Evolutionary conservation across 371 early-diverging fungal species (phyloP).

Genomic region (Cokeromyces recurvatus): DNA sequence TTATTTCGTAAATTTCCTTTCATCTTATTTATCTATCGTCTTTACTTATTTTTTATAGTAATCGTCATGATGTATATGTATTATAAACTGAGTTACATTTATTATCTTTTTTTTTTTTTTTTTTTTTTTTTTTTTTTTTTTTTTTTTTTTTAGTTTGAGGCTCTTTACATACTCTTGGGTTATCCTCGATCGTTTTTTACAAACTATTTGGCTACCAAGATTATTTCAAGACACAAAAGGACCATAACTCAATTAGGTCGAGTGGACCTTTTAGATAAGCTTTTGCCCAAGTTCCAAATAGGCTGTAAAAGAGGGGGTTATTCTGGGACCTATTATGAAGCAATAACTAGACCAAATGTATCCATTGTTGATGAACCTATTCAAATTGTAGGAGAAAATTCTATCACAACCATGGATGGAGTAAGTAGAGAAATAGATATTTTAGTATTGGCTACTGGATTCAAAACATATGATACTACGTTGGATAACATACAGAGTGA

Average conservation of each 20-base stretch:
- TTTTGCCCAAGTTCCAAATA: conserved; percentile 46
- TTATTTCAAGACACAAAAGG: too few species aligned
- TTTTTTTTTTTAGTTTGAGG: conserved; percentile 7
- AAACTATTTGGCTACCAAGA: background rate
- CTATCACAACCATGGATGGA: conserved; percentile 36
- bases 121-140: too few species aligned
- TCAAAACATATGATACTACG: too few species aligned
- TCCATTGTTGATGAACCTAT: conserved; percentile 40
- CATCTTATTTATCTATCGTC: conserved; percentile 22
- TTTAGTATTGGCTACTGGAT: conserved; percentile 62
- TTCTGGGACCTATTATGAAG: conserved; percentile 44
- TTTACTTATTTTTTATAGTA: conserved; percentile 4
- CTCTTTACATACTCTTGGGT: background rate
- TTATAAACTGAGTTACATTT: background rate
- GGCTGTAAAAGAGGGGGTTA: conserved; percentile 58
- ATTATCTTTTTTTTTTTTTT: background rate
- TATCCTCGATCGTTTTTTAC: background rate
- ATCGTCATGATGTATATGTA: too few species aligned
- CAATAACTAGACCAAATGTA: conserved; percentile 42
- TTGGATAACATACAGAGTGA: too few species aligned
- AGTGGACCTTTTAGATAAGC: conserved; percentile 28
- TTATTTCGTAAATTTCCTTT: conserved; percentile 40
- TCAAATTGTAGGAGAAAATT: conserved; percentile 29
- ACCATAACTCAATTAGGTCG: too few species aligned
- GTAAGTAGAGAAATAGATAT: conserved; percentile 42